These are phyloP conservation scores for Paraconiothyrium sp. DNA, from an alignment of 2,329 filamentous ascomycete species.

Conservation along the genomic window DNA sequence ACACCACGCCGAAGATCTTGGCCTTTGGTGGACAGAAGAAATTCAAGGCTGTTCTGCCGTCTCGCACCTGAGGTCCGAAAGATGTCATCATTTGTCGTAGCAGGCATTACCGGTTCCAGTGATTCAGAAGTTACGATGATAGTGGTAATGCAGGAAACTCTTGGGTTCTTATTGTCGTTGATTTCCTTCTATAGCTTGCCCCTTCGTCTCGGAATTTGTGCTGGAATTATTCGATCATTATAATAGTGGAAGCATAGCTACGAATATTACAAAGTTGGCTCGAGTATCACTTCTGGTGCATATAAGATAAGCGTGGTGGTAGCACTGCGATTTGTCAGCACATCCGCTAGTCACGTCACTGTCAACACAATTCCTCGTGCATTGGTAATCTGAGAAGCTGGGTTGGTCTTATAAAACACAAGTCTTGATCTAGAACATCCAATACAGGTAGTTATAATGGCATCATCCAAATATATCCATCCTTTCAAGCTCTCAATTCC, in stretches of 20 bases:
- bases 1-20: not conserved
- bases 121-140: not conserved
- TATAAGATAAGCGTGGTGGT: too few relatives aligned
- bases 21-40: not conserved
- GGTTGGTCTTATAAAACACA: not conserved
- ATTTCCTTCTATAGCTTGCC: not conserved
- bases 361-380: not conserved
- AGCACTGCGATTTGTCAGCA: too few relatives aligned
- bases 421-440: constrained; percentile 5
- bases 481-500: constrained; percentile 28
- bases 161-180: not conserved
- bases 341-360: not conserved
- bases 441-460: constrained; percentile 13
- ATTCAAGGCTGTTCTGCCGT: not conserved
- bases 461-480: constrained; percentile 22
- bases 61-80: not conserved
- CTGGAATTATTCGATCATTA: not conserved
- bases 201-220: too few relatives aligned
- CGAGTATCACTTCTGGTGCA: too few relatives aligned
- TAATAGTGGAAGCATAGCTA: not conserved
- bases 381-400: not conserved
- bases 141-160: not conserved
- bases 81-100: not conserved
- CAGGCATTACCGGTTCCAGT: not conserved
- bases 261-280: too few relatives aligned